These are phyloP conservation scores for Leucaena leucocephala DNA, from an alignment of 306 rosid species.

Conservation along the genomic window DNA sequence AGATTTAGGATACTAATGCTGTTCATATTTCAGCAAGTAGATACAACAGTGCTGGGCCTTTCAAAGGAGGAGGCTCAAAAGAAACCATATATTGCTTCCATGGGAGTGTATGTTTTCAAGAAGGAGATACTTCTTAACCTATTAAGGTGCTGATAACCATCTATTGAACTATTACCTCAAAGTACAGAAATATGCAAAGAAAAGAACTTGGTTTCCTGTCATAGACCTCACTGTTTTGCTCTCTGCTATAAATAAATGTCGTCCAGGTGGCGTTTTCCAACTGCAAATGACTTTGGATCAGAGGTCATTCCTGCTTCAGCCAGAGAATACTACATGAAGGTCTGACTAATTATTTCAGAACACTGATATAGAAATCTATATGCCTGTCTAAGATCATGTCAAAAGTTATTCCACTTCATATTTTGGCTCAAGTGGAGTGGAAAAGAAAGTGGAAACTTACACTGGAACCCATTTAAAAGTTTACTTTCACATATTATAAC, in stretches of 20 bases:
- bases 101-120: conserved; percentile 81
- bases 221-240: conserved; percentile 11
- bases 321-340: conserved; percentile 67
- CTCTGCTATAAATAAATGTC: conserved; percentile 19
- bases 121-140: conserved; percentile 75
- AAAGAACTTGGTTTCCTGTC: neutral
- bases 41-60: conserved; percentile 76
- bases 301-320: conserved; percentile 85
- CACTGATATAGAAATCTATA: neutral
- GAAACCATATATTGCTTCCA: conserved; percentile 80
- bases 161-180: neutral
- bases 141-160: conserved; percentile 51
- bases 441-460: neutral
- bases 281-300: conserved; percentile 82
- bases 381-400: neutral
- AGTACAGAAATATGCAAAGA: neutral
- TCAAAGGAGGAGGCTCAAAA: conserved; percentile 59
- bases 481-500: neutral
- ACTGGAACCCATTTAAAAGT: neutral
- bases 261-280: conserved; percentile 74
- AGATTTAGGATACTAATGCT: conserved; percentile 29
- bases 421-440: neutral
- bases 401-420: neutral
- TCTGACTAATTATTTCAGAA: conserved; percentile 25
- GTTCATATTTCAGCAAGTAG: conserved; percentile 56